Base-by-base conservation (phyloP, 768 basidiomycete genomes). In the Hypsizygus marmoreus region DNA sequence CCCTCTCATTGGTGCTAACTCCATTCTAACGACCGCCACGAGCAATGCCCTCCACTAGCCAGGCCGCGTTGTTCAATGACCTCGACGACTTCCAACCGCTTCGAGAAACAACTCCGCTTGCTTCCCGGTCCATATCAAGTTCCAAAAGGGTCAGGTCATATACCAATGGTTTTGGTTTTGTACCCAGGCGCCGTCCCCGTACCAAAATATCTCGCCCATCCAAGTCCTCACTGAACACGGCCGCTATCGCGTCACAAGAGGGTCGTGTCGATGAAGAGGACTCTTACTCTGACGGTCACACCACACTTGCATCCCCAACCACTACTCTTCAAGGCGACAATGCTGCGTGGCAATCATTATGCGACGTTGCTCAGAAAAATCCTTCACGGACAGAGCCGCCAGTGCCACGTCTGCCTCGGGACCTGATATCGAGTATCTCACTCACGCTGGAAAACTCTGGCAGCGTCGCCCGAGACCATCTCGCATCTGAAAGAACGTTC, bases 401-500 rank as follows among this genome's bases (percentile, higher is more conserved):
- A 22, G 6, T 9, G 11, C 14, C 17, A 10, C 24, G 35, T 2
- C 28, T 14, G 20, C 41, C 11, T 22, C 30, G 14, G 26, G 8
- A 37, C 25, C 16, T 53, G 1, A 6, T 39, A 32, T 20, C 41
- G 14, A 39, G 25, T 9, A 30, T 57, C n/a, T 57, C 56, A 0
- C 40, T 60, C 14, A 60, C 40, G 8, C 58, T 80, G 14, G 67
- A 78, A 60, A 80, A 79, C 53, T 66, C 69, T 22, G 78, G 78
- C 4, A 72, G 69, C 36, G 78, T 80, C 29, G 79, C 77, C 6
- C 62, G 79, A 23, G 79, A 80, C 57, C 79, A 81, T 47, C 63
- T 81, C 6, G 75, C 79, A 0, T 71, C 69, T 2, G 79, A 81
- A 50, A 63, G 77, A 29, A 80, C 77, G 4, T 80, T 77, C 55